Evolutionary conservation across 441 rosid species (phyloP).

Genomic region (Lepidium campestre): DNA sequence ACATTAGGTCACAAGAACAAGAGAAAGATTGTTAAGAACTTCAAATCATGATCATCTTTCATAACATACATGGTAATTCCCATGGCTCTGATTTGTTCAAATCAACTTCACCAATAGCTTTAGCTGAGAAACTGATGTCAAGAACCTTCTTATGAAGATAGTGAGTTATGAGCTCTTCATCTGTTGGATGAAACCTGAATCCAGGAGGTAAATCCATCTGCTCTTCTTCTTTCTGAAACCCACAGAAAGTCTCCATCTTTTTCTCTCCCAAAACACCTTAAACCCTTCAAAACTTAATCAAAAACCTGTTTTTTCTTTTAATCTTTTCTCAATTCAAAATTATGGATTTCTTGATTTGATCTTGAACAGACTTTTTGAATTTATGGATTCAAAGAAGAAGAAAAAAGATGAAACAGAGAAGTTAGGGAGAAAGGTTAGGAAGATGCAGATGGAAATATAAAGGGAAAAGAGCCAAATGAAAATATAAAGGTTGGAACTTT

Average conservation of each 20-base stretch:
- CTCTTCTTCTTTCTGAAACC: constrained; percentile 48
- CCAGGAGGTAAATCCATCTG: constrained; percentile 91
- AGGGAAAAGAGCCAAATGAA: constrained; percentile 18
- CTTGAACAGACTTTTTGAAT: constrained; percentile 7
- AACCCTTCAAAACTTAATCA: constrained; percentile 2
- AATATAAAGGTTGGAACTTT: constrained; percentile 23
- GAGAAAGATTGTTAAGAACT: not conserved
- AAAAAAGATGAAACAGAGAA: constrained; percentile 22
- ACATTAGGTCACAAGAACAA: not conserved
- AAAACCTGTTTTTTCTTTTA: not conserved
- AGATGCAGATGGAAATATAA: constrained; percentile 21
- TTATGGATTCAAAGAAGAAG: too few relatives aligned
- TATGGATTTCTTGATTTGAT: constrained; percentile 17
- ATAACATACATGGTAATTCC: constrained; percentile 75
- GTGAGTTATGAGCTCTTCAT: constrained; percentile 89
- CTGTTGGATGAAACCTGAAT: constrained; percentile 88
- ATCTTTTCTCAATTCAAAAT: not conserved
- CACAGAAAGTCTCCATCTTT: constrained; percentile 48
- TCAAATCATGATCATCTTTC: not conserved
- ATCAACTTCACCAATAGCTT: constrained; percentile 90
- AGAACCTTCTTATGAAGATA: constrained; percentile 70
- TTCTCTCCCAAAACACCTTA: constrained; percentile 12
- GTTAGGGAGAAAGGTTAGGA: constrained; percentile 29
- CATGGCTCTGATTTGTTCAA: constrained; percentile 97
- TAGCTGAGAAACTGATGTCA: constrained; percentile 48